Percentiles rank a stretch among this genome's conserved stretches.
These are phyloP conservation scores for Dactylellina sp. DNA, from an alignment of 2,329 filamentous ascomycete species.

Conservation along the genomic window DNA sequence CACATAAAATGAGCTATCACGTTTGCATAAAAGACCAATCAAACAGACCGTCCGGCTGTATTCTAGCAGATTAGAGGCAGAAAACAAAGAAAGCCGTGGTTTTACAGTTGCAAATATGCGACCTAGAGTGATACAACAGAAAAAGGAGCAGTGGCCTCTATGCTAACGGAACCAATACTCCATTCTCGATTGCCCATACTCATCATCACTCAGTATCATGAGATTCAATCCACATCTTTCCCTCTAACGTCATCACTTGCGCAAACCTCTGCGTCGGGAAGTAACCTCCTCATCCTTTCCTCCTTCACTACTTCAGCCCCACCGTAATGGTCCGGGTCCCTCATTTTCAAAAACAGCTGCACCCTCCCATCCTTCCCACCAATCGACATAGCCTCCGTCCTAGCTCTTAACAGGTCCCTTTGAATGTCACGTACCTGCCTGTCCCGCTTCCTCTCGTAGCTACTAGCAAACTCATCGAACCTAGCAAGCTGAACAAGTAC, in stretches of 20 bases:
- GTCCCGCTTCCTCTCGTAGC: conserved; percentile 70
- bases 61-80: conserved; percentile 32
- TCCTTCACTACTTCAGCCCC: conserved; percentile 64
- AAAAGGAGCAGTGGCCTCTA: not conserved
- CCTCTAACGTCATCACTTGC: conserved; percentile 64
- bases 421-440: conserved; percentile 76
- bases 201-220: no score
- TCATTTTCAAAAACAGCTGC: conserved; percentile 78
- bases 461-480: conserved; percentile 55
- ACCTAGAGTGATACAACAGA: not conserved
- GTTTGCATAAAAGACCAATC: not conserved
- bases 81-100: conserved; percentile 27
- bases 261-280: conserved; percentile 66
- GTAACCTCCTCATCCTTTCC: conserved; percentile 65
- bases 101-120: not conserved
- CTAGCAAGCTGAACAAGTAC: conserved; percentile 51
- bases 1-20: not conserved
- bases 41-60: conserved; percentile 21
- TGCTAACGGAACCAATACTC: conserved; percentile 10
- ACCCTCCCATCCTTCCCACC: conserved; percentile 75
- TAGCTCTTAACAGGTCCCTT: conserved; percentile 70
- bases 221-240: conserved; percentile 12
- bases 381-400: conserved; percentile 69
- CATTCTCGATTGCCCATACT: conserved; percentile 5
- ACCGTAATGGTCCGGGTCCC: conserved; percentile 68